These are phyloP conservation scores for Thelephora aurantiotincta DNA, from an alignment of 768 basidiomycete species.

Conservation along the genomic window DNA sequence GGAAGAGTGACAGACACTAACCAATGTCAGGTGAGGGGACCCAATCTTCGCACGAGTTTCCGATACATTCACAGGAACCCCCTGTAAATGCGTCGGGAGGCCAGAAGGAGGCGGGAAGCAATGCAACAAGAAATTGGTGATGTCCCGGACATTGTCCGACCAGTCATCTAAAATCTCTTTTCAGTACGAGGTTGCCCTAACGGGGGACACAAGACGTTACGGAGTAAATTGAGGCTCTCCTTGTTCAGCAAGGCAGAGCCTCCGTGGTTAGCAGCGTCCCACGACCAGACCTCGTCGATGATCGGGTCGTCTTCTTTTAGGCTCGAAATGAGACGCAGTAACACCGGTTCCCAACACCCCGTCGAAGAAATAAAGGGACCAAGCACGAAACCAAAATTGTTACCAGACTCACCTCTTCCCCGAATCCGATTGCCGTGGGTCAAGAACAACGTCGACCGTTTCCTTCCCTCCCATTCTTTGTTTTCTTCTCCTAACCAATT, in stretches of 20 bases:
- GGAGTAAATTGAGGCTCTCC: constrained; percentile 36
- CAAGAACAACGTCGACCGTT: constrained; percentile 57
- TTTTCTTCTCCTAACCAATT: constrained; percentile 12
- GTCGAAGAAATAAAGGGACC: too few species aligned
- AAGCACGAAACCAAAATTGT: not conserved
- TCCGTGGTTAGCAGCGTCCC: constrained; percentile 78
- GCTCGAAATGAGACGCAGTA: constrained; percentile 37
- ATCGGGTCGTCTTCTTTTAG: constrained; percentile 12
- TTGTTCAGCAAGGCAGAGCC: constrained; percentile 66
- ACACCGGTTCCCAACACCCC: constrained; percentile 73
- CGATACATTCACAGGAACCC: constrained; percentile 28
- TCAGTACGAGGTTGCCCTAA: not conserved
- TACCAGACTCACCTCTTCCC: constrained; percentile 52
- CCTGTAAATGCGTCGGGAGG: constrained; percentile 40
- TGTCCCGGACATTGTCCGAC: constrained; percentile 65
- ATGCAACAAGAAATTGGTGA: constrained; percentile 56
- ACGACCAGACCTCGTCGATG: constrained; percentile 67
- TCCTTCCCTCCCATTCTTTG: constrained; percentile 7
- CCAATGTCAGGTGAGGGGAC: constrained; percentile 36
- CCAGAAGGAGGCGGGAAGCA: constrained; percentile 35
- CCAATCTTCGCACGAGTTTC: constrained; percentile 30
- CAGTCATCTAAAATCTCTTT: constrained; percentile 45
- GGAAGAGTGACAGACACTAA: constrained; percentile 73
- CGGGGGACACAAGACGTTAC: constrained; percentile 24
- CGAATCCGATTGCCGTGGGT: constrained; percentile 81